Evolutionary conservation across 2,329 filamentous ascomycete species (phyloP), one percentile per base, ranked within the genome.

Genomic region (Pseudocercospora musae): DNA sequence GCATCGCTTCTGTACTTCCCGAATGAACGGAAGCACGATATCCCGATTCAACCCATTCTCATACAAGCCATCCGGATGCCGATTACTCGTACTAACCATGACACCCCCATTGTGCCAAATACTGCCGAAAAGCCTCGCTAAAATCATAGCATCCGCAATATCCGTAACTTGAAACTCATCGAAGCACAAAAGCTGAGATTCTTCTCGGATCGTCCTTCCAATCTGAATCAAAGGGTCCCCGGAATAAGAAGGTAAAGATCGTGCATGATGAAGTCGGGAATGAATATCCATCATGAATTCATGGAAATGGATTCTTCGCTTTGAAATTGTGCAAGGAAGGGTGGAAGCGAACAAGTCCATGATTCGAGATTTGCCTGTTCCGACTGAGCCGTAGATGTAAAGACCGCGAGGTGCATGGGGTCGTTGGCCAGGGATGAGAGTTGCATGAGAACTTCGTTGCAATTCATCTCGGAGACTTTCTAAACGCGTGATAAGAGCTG

Each of bases 161-260:
- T 93, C 90, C 0, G 90, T 90, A n/a, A 93, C 81, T 71, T 94
- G 90, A 63, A 93, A 93, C 73, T 94, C 90, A 69, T 93, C 89
- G 2, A 92, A 77, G 69, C 92, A 93, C 9, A 93, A 75, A 25
- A 93, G 88, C 0, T 89, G 89, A 11, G 86, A 89, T 29, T 85
- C 87, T 56, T 88, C 82, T 11, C 90, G 84, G 67, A 92, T 84
- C 59, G 91, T 87, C 67, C 87, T 85, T 27, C 89, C 89, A 71
- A 92, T 81, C 81, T 85, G 86, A 1, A 92, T 75, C 20, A 93
- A 74, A 25, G 69, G 69, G 23, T 71, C 69, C 6, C 58, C 60
- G 0, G 88, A 88, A 74, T 91, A 86, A 57, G 90, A 83, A 27
- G 81, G 76, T 7, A 77, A 64, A 37, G 72, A 64, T 44, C 59